Base-by-base conservation (phyloP, 257 asterid genomes). In the Plantago ovata region DNA sequence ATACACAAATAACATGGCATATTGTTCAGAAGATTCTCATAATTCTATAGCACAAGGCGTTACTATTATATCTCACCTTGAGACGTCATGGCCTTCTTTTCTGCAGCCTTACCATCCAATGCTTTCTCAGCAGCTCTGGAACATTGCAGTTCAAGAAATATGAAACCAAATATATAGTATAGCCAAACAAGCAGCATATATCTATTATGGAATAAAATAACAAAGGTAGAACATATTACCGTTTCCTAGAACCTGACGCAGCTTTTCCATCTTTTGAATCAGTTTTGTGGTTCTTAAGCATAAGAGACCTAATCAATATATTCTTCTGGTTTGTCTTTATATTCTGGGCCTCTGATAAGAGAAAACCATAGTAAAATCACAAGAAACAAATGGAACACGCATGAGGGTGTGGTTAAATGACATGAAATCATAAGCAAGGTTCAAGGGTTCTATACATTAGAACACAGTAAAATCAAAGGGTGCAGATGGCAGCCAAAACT, bases 231-330 rank as follows among this genome's bases (percentile, higher is more conserved):
- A 65, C 22, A 13, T 13, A 62, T 53, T 75, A 84, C 95, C 95
- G 84, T 75, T 87, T 87, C 60, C 80, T 80, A 36, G 87, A 79
- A 64, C 65, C 32, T 77, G 84, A 46, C 54, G 68, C 51, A 49
- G 75, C 62, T 67, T 78, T 76, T 55, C 82, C 84, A 19, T 77
- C 88, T 68, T 78, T 84, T 39, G 86, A 56, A 36, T 86, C 87
- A 20, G 78, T 81, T 69, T 72, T 86, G 56, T 80, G 94, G 55
- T 83, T 83, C 75, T 79, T 75, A 61, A 84, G 81, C 71, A 68
- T 77, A 56, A 87, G 87, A 58, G 96, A 84, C 72, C 96, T 74
- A 61, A 87, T 82, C 69, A 87, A 67, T 69, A 84, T 82, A 74
- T 87, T 87, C 23, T 75, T 76, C 62, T 82, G 89, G 79, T 87